Base-by-base conservation (phyloP, 805 yeast genomes). In the Myxozyma lipomycoides region DNA sequence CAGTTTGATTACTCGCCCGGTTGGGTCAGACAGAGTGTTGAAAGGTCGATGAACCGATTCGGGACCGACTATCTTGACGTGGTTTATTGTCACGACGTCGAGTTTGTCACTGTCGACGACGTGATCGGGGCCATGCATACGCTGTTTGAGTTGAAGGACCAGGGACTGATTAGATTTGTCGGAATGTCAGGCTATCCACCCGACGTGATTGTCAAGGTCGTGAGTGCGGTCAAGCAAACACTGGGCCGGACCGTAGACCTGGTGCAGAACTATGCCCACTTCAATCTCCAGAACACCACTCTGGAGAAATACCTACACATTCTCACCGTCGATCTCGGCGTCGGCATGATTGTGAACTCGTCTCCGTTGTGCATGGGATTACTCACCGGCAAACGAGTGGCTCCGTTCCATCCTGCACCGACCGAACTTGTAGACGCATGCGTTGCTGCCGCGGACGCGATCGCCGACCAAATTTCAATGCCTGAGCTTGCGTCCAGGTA, bases 181-280 rank as follows among this genome's bases (percentile, higher is more conserved):
- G 96, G 97, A 9, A 68, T 88, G 28, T 81, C 91, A n/a, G 96
- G 96, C 0, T 88, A 87, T 62, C 96, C 96, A 0, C 81, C 90
- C 19, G 80, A 79, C 19, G 81, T 77, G 55, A 68, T 89, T 43
- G 76, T 76, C 51, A 57, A 75, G 28, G 70, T 85, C 15, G 81
- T 87, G 1, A 55, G 52, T 36, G 45, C 61, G 19, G 65, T 63
- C 1, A 46, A 64, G 2, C 67, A 62, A n/a, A 61, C 69, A 0
- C 71, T 69, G 2, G 77, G 83, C 43, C 86, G 87, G 0, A 73
- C 81, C 1, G 67, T 89, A 45, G 96, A 89, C 64, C 79, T 82
- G 1, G 75, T 87, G 1, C 69, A 89, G 58, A 82, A 88, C 35
- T 89, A 89, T 64, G 81, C 84, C 47, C 82, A 89, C 64, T 78